These are phyloP conservation scores for Solanum sitiens DNA, from an alignment of 257 asterid genomes.

Conservation along the genomic window DNA sequence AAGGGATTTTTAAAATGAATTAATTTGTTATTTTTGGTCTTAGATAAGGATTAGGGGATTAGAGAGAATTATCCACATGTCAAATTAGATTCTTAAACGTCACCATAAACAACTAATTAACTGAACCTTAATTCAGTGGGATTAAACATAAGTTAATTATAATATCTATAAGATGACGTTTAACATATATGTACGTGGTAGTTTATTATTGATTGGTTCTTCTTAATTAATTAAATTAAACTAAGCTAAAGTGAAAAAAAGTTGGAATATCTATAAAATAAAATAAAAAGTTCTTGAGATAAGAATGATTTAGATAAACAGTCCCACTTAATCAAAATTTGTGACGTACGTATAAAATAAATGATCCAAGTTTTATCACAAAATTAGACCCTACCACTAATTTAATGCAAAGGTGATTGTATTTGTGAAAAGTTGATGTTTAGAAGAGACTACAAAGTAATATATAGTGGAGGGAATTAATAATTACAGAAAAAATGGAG, in stretches of 20 bases:
- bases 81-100: not conserved
- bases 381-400: constrained; percentile 19
- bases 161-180: constrained; percentile 30
- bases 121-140: constrained; percentile 4
- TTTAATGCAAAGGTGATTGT: constrained; percentile 4
- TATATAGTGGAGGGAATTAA: not conserved
- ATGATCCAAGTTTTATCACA: not conserved
- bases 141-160: constrained; percentile 7
- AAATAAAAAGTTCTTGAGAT: not conserved
- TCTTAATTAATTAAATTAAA: not conserved
- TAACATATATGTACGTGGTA: not conserved
- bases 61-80: constrained; percentile 13
- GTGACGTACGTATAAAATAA: not conserved
- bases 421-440: constrained; percentile 11
- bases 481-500: not conserved
- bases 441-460: constrained; percentile 2
- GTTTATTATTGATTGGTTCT: not conserved
- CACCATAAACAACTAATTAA: constrained; percentile 5
- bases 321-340: not conserved
- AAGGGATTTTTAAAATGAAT: not conserved
- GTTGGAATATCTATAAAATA: not conserved
- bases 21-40: not conserved
- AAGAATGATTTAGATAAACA: not conserved
- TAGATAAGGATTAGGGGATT: not conserved
- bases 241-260: not conserved